Conservation (phyloP, 176 grass and related monocot species). For the Eremochloa ophiuroides region DNA sequence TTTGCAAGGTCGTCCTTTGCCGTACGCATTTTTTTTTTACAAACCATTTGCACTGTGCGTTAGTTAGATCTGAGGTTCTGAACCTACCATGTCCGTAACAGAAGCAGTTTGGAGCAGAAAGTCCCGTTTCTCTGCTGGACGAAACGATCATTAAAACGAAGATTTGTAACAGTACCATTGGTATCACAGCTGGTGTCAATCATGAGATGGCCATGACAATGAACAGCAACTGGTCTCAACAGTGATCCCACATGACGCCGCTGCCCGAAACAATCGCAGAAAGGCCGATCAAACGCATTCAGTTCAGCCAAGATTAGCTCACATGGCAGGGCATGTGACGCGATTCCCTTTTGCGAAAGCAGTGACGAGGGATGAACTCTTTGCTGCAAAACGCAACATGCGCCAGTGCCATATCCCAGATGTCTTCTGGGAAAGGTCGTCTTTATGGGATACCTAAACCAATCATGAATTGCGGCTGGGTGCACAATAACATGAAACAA, state of each 20-base stretch:
- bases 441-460: background rate
- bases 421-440: background rate
- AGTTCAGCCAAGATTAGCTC: background rate
- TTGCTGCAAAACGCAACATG: background rate
- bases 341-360: conserved; percentile 11
- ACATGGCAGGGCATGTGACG: conserved; percentile 31
- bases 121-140: background rate
- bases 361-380: background rate
- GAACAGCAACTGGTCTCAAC: background rate
- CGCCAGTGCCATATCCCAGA: background rate
- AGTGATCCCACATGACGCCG: conserved; percentile 5
- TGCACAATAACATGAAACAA: background rate
- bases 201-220: background rate
- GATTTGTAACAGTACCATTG: background rate
- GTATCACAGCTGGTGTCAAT: background rate
- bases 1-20: background rate
- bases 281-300: background rate
- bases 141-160: no score
- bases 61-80: background rate
- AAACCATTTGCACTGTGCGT: background rate
- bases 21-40: background rate
- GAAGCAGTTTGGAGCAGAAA: background rate
- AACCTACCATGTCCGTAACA: background rate
- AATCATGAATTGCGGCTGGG: background rate
- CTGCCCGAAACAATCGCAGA: background rate